A percentile compares a stretch with the other conserved stretches of the same genome.
These are phyloP conservation scores for Penicillium sp. DNA, from an alignment of 2,329 filamentous ascomycete species.

Conservation along the genomic window DNA sequence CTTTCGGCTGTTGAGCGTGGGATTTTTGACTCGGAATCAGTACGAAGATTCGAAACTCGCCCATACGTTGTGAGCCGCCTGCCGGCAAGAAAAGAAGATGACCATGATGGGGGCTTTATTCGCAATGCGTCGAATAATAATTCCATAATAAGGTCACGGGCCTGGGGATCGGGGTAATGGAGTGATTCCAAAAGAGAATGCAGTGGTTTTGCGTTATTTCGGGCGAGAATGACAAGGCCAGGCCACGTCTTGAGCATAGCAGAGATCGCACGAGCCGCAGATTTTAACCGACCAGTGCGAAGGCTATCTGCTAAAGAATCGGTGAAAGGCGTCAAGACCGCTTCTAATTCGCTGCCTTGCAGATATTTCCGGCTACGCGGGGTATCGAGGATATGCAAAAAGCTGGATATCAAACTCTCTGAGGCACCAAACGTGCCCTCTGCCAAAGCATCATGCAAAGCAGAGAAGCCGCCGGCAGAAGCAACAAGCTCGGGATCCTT, in stretches of 20 bases:
- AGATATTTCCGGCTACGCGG: conserved; percentile 80
- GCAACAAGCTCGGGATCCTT: conserved; percentile 81
- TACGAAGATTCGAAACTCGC: conserved; percentile 83
- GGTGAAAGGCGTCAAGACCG: conserved; percentile 89
- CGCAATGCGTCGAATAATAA: conserved; percentile 81
- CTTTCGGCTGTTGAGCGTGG: conserved; percentile 65
- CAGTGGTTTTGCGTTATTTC: conserved; percentile 85
- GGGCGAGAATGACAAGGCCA: conserved; percentile 82
- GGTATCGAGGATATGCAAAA: conserved; percentile 85
- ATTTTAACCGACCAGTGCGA: conserved; percentile 71
- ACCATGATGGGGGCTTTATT: conserved; percentile 94
- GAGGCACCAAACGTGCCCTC: conserved; percentile 92
- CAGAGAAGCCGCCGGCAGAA: conserved; percentile 79
- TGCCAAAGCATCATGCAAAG: conserved; percentile 87
- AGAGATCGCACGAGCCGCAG: conserved; percentile 91
- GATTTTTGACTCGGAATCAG: conserved; percentile 58
- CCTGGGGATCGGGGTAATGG: conserved; percentile 60
- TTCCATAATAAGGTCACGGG: conserved; percentile 81
- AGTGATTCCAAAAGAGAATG: conserved; percentile 75
- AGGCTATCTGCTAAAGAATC: conserved; percentile 67
- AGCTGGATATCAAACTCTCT: conserved; percentile 83
- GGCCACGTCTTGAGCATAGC: conserved; percentile 91
- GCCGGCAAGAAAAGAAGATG: conserved; percentile 91
- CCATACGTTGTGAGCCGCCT: conserved; percentile 93
- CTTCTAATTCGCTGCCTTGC: conserved; percentile 86